These are phyloP conservation scores for Iris pallida DNA, from an alignment of 116 monocot genomes.

Conservation along the genomic window DNA sequence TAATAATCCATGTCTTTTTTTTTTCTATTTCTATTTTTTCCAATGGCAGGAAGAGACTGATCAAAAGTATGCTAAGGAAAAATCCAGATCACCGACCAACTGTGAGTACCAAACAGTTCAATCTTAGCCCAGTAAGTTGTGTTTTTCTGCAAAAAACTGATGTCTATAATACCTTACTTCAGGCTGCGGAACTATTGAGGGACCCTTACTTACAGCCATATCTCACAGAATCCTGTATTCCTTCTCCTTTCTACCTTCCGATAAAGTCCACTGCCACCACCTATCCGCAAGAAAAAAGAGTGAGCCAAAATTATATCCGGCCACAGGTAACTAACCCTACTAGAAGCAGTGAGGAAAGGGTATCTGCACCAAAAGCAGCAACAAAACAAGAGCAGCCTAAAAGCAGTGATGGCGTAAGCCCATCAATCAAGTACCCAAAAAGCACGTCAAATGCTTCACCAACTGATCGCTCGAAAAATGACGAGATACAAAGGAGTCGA, in stretches of 20 bases:
- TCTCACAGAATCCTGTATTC: constrained; percentile 51
- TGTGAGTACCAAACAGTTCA: constrained; percentile 35
- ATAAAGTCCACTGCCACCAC: constrained; percentile 39
- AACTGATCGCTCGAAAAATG: neutral
- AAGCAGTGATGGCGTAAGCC: neutral
- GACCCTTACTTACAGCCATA: constrained; percentile 55
- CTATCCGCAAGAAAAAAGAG: constrained; percentile 21
- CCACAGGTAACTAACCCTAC: constrained; percentile 5
- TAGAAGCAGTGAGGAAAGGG: constrained; percentile 7
- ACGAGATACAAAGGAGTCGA: neutral
- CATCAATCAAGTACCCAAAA: constrained; percentile 5
- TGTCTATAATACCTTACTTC: neutral
- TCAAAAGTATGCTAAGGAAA: constrained; percentile 87
- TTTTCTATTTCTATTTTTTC: too few species aligned
- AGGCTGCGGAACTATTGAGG: constrained; percentile 80
- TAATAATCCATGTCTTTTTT: neutral
- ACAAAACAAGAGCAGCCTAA: constrained; percentile 3
- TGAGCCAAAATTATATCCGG: constrained; percentile 16
- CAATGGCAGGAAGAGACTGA: constrained; percentile 60
- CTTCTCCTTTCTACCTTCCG: constrained; percentile 62
- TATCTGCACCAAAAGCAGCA: constrained; percentile 1
- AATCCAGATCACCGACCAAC: constrained; percentile 90
- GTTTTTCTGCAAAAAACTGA: constrained; percentile 5
- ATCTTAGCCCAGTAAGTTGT: neutral
- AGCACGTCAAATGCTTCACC: constrained; percentile 9